phyloP scores from a whole-genome alignment of 306 rosid species.

The Malus sylvestris region DNA sequence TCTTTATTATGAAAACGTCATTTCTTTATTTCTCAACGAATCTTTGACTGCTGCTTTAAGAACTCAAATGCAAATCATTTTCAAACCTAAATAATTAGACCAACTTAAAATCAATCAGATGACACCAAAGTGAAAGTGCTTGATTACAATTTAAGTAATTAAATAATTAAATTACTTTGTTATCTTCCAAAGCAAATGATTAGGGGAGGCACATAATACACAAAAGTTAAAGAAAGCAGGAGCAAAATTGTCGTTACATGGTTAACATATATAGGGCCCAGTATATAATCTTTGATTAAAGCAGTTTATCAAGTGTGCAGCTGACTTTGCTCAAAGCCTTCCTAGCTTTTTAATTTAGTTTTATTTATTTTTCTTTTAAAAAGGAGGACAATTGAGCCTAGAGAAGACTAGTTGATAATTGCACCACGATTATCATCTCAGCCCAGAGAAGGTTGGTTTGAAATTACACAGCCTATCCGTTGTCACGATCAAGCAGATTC shows the following conservation, averaged over 20 bases:
- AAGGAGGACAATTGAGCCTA: too few relatives aligned
- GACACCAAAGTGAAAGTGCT: not conserved
- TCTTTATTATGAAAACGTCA: too few relatives aligned
- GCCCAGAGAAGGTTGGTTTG: too few relatives aligned
- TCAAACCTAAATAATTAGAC: too few relatives aligned
- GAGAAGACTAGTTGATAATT: too few relatives aligned
- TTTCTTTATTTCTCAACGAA: conserved; percentile 9
- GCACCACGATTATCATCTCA: too few relatives aligned
- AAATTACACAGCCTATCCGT: rapidly evolving
- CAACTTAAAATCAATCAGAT: too few relatives aligned
- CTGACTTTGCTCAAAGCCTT: conserved; percentile 24
- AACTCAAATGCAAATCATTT: not conserved
- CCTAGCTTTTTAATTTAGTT: not conserved
- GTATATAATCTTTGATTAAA: not conserved
- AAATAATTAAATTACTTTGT: not conserved
- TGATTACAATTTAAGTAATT: not conserved
- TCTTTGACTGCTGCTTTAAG: conserved; percentile 34
- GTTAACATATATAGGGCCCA: not conserved
- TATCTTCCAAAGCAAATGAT: not conserved
- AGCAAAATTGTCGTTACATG: too few relatives aligned
- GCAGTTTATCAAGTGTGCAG: not conserved
- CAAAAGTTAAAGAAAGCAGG: too few relatives aligned
- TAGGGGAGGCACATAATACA: not conserved
- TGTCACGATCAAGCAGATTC: too few relatives aligned
- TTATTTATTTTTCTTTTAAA: too few relatives aligned